These are phyloP conservation scores for Epichloe scottii DNA, from an alignment of 2,329 filamentous ascomycete genomes.

Conservation along the genomic window DNA sequence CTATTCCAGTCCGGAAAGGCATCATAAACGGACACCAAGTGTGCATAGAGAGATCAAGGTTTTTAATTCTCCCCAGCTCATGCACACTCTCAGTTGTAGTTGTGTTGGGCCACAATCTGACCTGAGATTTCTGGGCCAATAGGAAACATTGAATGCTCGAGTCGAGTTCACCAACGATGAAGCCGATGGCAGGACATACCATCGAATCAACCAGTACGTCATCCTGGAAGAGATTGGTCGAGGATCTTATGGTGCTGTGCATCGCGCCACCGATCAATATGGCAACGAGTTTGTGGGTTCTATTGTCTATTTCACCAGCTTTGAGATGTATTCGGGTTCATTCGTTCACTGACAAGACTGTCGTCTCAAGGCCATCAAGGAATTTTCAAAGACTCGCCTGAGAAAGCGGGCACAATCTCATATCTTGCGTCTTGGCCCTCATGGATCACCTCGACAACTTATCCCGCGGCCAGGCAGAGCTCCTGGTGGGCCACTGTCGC, in stretches of 20 bases:
- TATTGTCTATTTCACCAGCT: slow-evolving; percentile 1
- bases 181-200: slow-evolving; percentile 66
- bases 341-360: slow-evolving; percentile 9
- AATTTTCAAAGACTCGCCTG: slow-evolving; percentile 88
- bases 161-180: slow-evolving; percentile 80
- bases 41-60: slow-evolving; percentile 47
- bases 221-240: slow-evolving; percentile 94
- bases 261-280: slow-evolving; percentile 80
- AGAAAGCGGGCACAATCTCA: slow-evolving; percentile 85
- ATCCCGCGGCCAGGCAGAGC: slow-evolving; percentile 9
- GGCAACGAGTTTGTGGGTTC: slow-evolving; percentile 77
- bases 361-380: slow-evolving; percentile 70
- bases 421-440: slow-evolving; percentile 48
- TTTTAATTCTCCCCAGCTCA: not conserved
- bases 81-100: not conserved
- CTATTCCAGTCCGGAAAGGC: slow-evolving; percentile 42
- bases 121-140: slow-evolving; percentile 7
- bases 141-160: slow-evolving; percentile 87
- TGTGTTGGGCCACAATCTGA: not conserved
- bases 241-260: slow-evolving; percentile 89
- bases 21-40: slow-evolving; percentile 45
- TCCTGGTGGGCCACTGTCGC: slow-evolving; percentile 10
- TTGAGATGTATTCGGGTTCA: not conserved
- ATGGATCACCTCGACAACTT: slow-evolving; percentile 19
- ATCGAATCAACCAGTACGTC: slow-evolving; percentile 87